phyloP scores from a whole-genome alignment of 345 rosid genomes.

The Odontarrhena argentea region DNA sequence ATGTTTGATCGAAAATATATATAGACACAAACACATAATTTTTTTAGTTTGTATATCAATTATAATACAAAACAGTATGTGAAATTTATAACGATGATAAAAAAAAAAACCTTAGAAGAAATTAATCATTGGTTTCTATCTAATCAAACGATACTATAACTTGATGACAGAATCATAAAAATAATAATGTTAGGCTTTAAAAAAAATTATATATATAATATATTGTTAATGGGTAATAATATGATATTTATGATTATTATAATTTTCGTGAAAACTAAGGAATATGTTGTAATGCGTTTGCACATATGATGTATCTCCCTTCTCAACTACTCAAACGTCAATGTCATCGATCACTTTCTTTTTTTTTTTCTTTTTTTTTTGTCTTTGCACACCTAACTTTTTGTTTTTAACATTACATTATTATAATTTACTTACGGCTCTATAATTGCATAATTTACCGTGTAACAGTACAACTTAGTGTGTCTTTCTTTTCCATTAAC shows the following conservation, averaged over 20 bases:
- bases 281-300: conserved; percentile 41
- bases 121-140: neutral
- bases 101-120: neutral
- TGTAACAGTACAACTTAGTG: conserved; percentile 15
- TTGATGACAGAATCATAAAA: conserved; percentile 2
- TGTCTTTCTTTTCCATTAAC: no score
- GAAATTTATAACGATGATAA: neutral
- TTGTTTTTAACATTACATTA: neutral
- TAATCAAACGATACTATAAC: neutral
- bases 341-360: conserved; percentile 38
- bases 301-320: conserved; percentile 40
- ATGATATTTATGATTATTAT: conserved; percentile 18
- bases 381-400: conserved; percentile 41
- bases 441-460: conserved; percentile 21
- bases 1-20: no score
- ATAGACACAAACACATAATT: no score
- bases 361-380: conserved; percentile 32
- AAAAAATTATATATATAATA: neutral
- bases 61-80: neutral
- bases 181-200: neutral
- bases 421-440: conserved; percentile 18
- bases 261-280: conserved; percentile 42
- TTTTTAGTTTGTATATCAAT: no score
- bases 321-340: conserved; percentile 45
- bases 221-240: neutral